These are phyloP conservation scores for Scheffersomyces quercinus DNA, from an alignment of 1,139 yeast species.

Conservation along the genomic window DNA sequence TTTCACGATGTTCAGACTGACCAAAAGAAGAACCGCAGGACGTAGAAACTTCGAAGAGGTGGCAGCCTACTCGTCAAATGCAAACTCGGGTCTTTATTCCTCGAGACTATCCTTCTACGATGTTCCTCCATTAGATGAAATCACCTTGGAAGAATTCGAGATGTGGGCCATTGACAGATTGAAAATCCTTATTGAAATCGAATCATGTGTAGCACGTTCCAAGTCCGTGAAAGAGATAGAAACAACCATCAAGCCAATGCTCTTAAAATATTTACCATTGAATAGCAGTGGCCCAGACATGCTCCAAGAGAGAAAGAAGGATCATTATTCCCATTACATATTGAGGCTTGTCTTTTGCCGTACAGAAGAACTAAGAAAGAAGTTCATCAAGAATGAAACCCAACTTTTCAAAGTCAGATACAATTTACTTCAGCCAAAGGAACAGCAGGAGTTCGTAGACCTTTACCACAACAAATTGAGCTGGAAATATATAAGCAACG, in stretches of 20 bases:
- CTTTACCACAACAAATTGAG: slow-evolving; percentile 54
- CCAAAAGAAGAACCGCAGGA: slow-evolving; percentile 74
- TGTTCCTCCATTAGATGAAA: slow-evolving; percentile 76
- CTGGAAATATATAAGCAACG: slow-evolving; percentile 68
- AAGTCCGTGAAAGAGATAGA: slow-evolving; percentile 68
- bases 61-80: slow-evolving; percentile 36
- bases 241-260: slow-evolving; percentile 59
- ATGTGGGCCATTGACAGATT: slow-evolving; percentile 93
- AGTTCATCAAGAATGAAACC: slow-evolving; percentile 77
- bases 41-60: slow-evolving; percentile 62
- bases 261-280: slow-evolving; percentile 68
- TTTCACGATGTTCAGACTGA: slow-evolving; percentile 64
- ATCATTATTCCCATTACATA: slow-evolving; percentile 88
- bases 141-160: slow-evolving; percentile 90
- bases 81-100: slow-evolving; percentile 9
- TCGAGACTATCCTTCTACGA: slow-evolving; percentile 66
- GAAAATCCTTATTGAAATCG: slow-evolving; percentile 80
- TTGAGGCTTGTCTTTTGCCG: slow-evolving; percentile 87
- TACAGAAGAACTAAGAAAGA: slow-evolving; percentile 77
- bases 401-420: slow-evolving; percentile 74
- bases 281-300: slow-evolving; percentile 37
- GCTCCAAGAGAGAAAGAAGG: slow-evolving; percentile 72
- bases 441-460: slow-evolving; percentile 68
- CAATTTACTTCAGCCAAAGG: slow-evolving; percentile 62
- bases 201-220: slow-evolving; percentile 68